Evolutionary conservation across 2,329 filamentous ascomycete genomes (phyloP).

Genomic region (Aspergillus sp.): DNA sequence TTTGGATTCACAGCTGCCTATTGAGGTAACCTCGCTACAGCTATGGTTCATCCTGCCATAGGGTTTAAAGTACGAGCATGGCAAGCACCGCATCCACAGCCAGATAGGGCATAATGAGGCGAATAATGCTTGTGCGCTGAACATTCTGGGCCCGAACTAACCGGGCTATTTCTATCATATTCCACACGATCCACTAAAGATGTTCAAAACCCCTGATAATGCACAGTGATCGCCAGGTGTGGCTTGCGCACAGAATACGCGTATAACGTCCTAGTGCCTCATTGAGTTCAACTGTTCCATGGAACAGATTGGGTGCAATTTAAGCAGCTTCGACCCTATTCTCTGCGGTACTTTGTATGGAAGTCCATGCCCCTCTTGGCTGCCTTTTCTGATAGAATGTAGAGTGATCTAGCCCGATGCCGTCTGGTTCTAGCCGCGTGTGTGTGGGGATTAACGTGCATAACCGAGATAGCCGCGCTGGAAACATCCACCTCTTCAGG

Average conservation of each 20-base stretch:
- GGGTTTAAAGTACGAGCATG: background rate
- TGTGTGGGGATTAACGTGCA: background rate
- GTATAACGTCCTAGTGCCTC: background rate
- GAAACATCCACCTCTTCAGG: background rate
- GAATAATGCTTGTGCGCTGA: background rate
- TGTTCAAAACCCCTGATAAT: too few relatives aligned
- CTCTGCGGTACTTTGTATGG: background rate
- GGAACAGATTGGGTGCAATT: background rate
- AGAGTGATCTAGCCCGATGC: background rate
- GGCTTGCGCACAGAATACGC: too few relatives aligned
- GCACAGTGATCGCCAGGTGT: too few relatives aligned
- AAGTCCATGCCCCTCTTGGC: background rate
- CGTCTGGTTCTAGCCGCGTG: background rate
- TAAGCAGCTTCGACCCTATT: background rate
- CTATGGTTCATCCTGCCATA: background rate
- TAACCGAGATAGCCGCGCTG: background rate
- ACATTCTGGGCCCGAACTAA: background rate
- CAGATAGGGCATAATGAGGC: background rate
- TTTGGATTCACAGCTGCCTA: background rate
- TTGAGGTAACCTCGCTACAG: background rate
- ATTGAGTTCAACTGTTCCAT: background rate
- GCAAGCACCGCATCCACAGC: background rate
- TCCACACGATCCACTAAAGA: background rate
- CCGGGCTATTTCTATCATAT: background rate
- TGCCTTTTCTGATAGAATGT: background rate